Conservation (phyloP, 345 rosid genomes). For the Rhizophora apiculata region DNA sequence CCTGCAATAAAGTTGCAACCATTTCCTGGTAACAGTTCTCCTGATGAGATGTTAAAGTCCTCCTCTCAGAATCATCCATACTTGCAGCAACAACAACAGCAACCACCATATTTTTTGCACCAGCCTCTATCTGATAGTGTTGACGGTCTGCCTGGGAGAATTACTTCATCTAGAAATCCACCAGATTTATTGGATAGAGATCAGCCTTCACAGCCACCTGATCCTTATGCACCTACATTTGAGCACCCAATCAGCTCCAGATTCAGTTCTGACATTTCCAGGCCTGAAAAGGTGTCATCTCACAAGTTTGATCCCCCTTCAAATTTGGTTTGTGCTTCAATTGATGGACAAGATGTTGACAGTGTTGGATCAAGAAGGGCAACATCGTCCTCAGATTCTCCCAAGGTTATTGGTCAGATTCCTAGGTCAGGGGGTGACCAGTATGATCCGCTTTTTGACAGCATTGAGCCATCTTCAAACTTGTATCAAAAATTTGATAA, state of each 20-base stretch:
- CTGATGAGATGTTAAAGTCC: constrained; percentile 28
- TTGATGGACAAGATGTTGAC: constrained; percentile 27
- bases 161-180: constrained; percentile 29
- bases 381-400: constrained; percentile 41
- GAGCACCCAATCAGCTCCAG: constrained; percentile 43
- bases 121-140: constrained; percentile 14
- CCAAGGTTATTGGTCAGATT: constrained; percentile 31
- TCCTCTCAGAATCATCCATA: constrained; percentile 37
- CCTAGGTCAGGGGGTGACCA: constrained; percentile 44
- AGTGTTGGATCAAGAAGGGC: constrained; percentile 41
- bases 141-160: constrained; percentile 19
- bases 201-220: constrained; percentile 21
- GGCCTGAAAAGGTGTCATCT: constrained; percentile 32
- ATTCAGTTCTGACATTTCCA: constrained; percentile 32
- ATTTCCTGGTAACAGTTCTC: constrained; percentile 29
- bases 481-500: constrained; percentile 35
- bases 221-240: constrained; percentile 42
- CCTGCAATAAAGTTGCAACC: constrained; percentile 24
- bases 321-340: constrained; percentile 27
- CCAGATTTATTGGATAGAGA: constrained; percentile 29
- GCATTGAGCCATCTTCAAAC: constrained; percentile 60
- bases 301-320: constrained; percentile 22
- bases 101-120: constrained; percentile 17
- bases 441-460: constrained; percentile 89
- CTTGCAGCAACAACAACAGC: constrained; percentile 33